phyloP scores from a whole-genome alignment of 176 grass and related monocot genomes.

The Phragmites australis region DNA sequence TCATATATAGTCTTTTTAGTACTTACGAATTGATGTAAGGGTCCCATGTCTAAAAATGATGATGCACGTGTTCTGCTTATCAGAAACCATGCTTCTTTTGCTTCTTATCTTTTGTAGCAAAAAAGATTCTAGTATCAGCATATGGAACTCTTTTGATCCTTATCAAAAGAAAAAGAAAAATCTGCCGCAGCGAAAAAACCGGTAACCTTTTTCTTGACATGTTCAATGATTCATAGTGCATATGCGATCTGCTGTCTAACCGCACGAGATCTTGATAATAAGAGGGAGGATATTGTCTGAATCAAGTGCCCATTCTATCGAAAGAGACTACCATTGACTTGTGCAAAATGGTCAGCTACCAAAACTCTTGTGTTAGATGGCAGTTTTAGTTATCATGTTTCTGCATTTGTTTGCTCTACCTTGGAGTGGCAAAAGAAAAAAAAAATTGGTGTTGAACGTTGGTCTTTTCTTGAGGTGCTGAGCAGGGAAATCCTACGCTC shows the following conservation, averaged over 20 bases:
- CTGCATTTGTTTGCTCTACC: background rate
- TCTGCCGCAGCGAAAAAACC: background rate
- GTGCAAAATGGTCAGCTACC: background rate
- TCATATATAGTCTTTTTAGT: too few relatives aligned
- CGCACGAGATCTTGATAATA: background rate
- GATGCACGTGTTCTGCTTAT: too few relatives aligned
- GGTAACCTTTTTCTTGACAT: background rate
- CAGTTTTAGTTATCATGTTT: background rate
- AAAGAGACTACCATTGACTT: slow-evolving; percentile 6
- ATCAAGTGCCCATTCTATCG: background rate
- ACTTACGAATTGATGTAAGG: too few relatives aligned
- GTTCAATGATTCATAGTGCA: slow-evolving; percentile 6
- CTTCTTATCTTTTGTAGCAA: too few relatives aligned
- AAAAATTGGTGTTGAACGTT: background rate
- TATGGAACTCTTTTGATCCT: too few relatives aligned
- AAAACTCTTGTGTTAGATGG: background rate
- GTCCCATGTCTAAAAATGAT: too few relatives aligned
- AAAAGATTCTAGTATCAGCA: too few relatives aligned
- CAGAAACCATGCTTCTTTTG: too few relatives aligned
- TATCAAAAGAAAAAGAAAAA: too few relatives aligned
- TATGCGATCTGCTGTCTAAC: background rate
- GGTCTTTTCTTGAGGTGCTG: background rate
- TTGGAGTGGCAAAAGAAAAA: background rate
- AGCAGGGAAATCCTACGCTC: background rate
- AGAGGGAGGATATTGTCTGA: background rate